Percentiles rank a stretch among this genome's conserved stretches.
These are phyloP conservation scores for Russula vinacea DNA, from an alignment of 768 basidiomycete species.

Conservation along the genomic window DNA sequence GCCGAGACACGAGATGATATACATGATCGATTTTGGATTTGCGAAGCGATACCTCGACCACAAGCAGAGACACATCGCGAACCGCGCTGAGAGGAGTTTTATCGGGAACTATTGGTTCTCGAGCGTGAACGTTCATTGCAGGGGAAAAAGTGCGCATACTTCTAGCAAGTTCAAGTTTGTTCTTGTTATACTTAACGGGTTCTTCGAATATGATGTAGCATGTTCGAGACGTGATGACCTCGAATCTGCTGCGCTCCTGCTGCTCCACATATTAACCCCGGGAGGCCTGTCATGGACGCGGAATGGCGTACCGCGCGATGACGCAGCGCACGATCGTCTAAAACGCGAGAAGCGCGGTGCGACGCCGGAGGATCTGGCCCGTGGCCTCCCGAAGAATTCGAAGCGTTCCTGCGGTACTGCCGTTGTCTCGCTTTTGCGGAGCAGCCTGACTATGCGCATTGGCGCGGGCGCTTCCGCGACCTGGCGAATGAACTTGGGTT, in stretches of 20 bases:
- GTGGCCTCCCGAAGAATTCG: slow-evolving; percentile 68
- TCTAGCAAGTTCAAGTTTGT: background rate
- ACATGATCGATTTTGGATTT: slow-evolving; percentile 87
- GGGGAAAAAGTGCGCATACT: slow-evolving; percentile 55
- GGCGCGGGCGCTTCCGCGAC: slow-evolving; percentile 62
- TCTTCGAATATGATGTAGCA: slow-evolving; percentile 44
- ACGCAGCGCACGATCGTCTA: slow-evolving; percentile 57
- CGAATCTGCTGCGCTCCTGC: slow-evolving; percentile 73
- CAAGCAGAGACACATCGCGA: slow-evolving; percentile 60
- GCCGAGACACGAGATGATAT: slow-evolving; percentile 58
- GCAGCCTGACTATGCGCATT: slow-evolving; percentile 60
- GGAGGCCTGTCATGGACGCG: slow-evolving; percentile 75
- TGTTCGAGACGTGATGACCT: slow-evolving; percentile 78
- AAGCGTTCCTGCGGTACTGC: slow-evolving; percentile 73
- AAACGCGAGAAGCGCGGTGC: slow-evolving; percentile 63
- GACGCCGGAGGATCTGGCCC: slow-evolving; percentile 63
- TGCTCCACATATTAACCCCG: slow-evolving; percentile 76
- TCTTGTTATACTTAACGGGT: slow-evolving; percentile 4
- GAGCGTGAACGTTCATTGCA: slow-evolving; percentile 73
- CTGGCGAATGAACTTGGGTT: slow-evolving; percentile 63
- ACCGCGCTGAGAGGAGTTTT: slow-evolving; percentile 65
- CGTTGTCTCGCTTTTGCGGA: slow-evolving; percentile 66
- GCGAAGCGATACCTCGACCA: slow-evolving; percentile 75
- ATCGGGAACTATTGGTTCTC: slow-evolving; percentile 86
- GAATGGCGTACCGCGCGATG: slow-evolving; percentile 73